phyloP scores from a whole-genome alignment of 1,139 yeast species.

The Diutina neorugosa region DNA sequence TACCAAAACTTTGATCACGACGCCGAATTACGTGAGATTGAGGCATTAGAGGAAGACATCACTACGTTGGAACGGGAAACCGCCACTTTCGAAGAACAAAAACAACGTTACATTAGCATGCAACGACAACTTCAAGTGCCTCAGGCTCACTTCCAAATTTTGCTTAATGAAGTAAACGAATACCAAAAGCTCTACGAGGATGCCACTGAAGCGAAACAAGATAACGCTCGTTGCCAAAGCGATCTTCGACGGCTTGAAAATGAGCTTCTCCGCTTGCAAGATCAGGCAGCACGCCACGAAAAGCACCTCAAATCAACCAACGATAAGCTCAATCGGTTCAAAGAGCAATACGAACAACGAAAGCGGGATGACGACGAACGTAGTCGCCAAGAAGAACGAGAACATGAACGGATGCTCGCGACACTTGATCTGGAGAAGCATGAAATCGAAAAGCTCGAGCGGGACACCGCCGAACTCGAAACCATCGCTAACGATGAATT shows the following conservation, averaged over 20 bases:
- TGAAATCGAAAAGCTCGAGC: neutral
- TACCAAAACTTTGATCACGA: neutral
- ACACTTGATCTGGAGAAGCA: neutral
- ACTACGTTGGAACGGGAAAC: neutral
- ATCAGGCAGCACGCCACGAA: neutral
- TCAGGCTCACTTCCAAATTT: neutral
- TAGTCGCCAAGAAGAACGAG: neutral
- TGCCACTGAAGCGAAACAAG: neutral
- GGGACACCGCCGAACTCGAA: neutral
- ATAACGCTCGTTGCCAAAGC: neutral
- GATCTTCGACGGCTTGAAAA: neutral
- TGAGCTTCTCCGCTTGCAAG: neutral
- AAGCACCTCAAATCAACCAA: neutral
- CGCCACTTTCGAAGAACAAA: neutral
- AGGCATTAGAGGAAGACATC: neutral
- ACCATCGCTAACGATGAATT: neutral
- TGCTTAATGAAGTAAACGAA: neutral
- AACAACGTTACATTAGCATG: neutral
- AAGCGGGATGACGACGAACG: neutral
- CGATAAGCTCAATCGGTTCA: neutral
- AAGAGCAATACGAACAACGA: neutral
- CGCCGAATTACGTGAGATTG: neutral
- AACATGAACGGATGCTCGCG: neutral
- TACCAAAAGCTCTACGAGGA: neutral
- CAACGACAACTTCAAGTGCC: neutral